A percentile compares a stretch with the other conserved stretches of the same genome.
These are phyloP conservation scores for Rhynchosporium agropyri DNA, from an alignment of 2,329 filamentous ascomycete species.

Conservation along the genomic window DNA sequence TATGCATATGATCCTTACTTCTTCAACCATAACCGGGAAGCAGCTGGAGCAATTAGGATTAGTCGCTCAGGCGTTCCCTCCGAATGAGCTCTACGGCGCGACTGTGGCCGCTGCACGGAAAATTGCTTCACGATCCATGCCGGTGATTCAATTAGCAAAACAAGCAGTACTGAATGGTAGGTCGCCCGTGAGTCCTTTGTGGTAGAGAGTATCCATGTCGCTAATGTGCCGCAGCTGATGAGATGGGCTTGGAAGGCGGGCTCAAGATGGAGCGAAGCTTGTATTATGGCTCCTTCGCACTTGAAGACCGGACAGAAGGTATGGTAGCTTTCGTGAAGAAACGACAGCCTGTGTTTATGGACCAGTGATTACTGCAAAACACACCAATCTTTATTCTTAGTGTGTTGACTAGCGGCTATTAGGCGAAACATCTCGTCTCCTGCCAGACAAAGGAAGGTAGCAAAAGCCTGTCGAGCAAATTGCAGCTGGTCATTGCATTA, in stretches of 20 bases:
- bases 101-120: slow-evolving; percentile 45
- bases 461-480: too few relatives aligned
- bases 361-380: slow-evolving; percentile 16
- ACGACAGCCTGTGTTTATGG: slow-evolving; percentile 57
- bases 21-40: slow-evolving; percentile 28
- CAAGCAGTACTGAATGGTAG: slow-evolving; percentile 48
- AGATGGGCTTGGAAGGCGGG: slow-evolving; percentile 47
- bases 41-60: slow-evolving; percentile 30
- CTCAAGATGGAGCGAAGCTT: slow-evolving; percentile 45
- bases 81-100: slow-evolving; percentile 44
- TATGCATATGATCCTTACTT: slow-evolving; percentile 38
- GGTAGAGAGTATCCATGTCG: not conserved
- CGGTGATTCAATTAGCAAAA: slow-evolving; percentile 48
- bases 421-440: not conserved
- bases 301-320: slow-evolving; percentile 59
- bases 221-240: slow-evolving; percentile 44
- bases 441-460: not conserved
- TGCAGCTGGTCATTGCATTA: not conserved
- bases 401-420: not conserved
- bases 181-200: slow-evolving; percentile 23
- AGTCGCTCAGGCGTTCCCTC: slow-evolving; percentile 40
- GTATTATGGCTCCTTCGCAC: slow-evolving; percentile 44
- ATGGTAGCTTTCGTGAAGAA: slow-evolving; percentile 63
- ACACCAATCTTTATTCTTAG: not conserved
- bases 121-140: slow-evolving; percentile 47